These are phyloP conservation scores for Pseudogymnoascus sp. DNA, from an alignment of 2,329 filamentous ascomycete genomes.

Conservation along the genomic window DNA sequence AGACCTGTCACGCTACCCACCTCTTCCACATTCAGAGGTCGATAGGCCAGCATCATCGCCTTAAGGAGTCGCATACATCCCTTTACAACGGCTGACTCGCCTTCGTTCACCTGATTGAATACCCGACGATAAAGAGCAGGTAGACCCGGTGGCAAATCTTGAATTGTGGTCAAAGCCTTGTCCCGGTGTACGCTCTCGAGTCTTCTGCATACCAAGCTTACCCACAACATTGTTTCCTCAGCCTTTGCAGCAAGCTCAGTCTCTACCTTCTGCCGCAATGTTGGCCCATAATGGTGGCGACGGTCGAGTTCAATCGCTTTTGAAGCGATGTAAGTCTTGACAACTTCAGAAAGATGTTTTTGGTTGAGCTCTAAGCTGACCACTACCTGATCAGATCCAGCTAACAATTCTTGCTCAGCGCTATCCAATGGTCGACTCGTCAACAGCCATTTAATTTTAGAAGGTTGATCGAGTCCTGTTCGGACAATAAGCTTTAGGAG, in stretches of 20 bases:
- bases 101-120: slow-evolving; percentile 18
- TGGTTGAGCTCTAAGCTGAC: slow-evolving; percentile 21
- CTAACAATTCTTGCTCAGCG: slow-evolving; percentile 20
- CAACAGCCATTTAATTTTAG: slow-evolving; percentile 26
- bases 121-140: slow-evolving; percentile 21
- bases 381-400: slow-evolving; percentile 18
- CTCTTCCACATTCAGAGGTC: no score
- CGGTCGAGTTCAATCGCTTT: no score
- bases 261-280: no score
- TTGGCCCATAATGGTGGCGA: no score
- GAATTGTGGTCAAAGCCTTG: slow-evolving; percentile 15
- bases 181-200: slow-evolving; percentile 16
- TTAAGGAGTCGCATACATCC: slow-evolving; percentile 21
- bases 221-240: no score
- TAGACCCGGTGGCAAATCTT: slow-evolving; percentile 21
- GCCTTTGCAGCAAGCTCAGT: no score
- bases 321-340: no score
- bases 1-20: no score
- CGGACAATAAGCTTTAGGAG: slow-evolving; percentile 11
- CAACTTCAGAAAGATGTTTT: no score
- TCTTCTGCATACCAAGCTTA: no score
- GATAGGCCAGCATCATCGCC: slow-evolving; percentile 22
- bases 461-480: slow-evolving; percentile 18
- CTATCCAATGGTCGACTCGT: slow-evolving; percentile 25
- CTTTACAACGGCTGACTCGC: slow-evolving; percentile 14